Evolutionary conservation across 176 grass and related monocot species (phyloP).

Genomic region (Cymbopogon citratus): DNA sequence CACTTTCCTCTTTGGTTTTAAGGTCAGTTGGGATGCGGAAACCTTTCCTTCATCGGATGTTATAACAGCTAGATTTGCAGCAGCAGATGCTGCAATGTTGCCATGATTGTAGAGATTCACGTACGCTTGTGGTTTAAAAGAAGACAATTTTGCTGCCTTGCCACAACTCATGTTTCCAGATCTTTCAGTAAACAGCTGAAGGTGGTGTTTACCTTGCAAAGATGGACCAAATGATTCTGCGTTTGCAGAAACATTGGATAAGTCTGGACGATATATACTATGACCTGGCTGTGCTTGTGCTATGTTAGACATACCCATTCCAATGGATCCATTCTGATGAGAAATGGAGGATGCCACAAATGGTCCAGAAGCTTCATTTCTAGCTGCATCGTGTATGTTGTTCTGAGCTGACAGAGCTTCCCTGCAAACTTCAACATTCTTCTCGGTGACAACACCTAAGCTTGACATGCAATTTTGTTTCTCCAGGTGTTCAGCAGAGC

Average conservation of each 20-base stretch:
- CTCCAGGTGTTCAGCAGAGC: slow-evolving; percentile 16
- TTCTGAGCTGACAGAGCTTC: slow-evolving; percentile 22
- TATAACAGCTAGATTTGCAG: slow-evolving; percentile 75
- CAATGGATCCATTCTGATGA: slow-evolving; percentile 21
- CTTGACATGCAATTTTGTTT: slow-evolving; percentile 23
- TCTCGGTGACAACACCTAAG: slow-evolving; percentile 12
- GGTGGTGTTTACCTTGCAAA: slow-evolving; percentile 29
- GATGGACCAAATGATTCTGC: slow-evolving; percentile 13
- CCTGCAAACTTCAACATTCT: slow-evolving; percentile 22
- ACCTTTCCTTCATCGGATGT: slow-evolving; percentile 66
- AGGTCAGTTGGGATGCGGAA: slow-evolving; percentile 38
- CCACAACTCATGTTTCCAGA: slow-evolving; percentile 34
- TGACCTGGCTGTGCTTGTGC: slow-evolving; percentile 26
- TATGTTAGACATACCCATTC: slow-evolving; percentile 22
- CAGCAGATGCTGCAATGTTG: slow-evolving; percentile 80
- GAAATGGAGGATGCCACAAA: slow-evolving; percentile 29
- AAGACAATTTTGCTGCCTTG: slow-evolving; percentile 31
- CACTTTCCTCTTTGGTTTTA: slow-evolving; percentile 58
- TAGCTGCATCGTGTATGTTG: slow-evolving; percentile 10
- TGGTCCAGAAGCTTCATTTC: slow-evolving; percentile 19
- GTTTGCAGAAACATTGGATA: slow-evolving; percentile 26
- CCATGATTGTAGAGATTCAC: slow-evolving; percentile 88
- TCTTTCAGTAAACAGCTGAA: slow-evolving; percentile 36
- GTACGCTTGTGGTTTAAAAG: slow-evolving; percentile 82
- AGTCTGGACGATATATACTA: slow-evolving; percentile 17